Percentiles rank a stretch among this genome's conserved stretches.
Evolutionary conservation across 2,329 filamentous ascomycete genomes (phyloP).

Genomic region (Chrysosporium queenslandicum): DNA sequence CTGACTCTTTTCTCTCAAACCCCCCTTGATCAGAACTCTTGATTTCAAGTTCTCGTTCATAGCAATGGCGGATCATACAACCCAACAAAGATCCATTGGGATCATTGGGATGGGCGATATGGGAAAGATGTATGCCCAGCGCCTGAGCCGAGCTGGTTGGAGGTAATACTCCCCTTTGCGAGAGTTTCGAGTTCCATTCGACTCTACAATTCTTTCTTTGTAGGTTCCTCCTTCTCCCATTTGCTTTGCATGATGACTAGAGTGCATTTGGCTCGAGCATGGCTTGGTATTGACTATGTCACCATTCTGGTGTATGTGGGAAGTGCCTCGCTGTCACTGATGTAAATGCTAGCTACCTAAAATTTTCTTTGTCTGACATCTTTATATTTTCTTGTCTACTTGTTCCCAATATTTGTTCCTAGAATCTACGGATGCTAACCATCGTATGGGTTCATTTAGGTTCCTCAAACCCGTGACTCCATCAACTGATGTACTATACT

Average conservation of each 20-base stretch:
- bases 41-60: too few species aligned
- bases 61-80: constrained; percentile 8
- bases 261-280: constrained; percentile 99
- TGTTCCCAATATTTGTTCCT: constrained; percentile 17
- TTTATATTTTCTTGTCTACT: constrained; percentile 20
- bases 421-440: constrained; percentile 7
- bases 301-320: constrained; percentile 64
- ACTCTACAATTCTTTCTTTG: constrained; percentile 17
- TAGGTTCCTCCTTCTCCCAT: constrained; percentile 5
- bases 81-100: constrained; percentile 64
- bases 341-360: constrained; percentile 99
- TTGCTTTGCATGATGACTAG: constrained; percentile 80
- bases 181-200: background rate
- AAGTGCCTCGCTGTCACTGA: constrained; percentile 70
- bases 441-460: background rate
- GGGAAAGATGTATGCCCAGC: constrained; percentile 95
- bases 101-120: constrained; percentile 99
- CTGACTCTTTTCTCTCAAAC: background rate
- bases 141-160: constrained; percentile 85
- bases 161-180: constrained; percentile 54
- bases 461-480: background rate
- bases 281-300: constrained; percentile 50
- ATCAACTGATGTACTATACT: constrained; percentile 16
- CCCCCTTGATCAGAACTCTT: too few species aligned
- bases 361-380: constrained; percentile 68